Evolutionary conservation across 192 early-diverging fungal species (phyloP).

Genomic region (Coemansia sp.): DNA sequence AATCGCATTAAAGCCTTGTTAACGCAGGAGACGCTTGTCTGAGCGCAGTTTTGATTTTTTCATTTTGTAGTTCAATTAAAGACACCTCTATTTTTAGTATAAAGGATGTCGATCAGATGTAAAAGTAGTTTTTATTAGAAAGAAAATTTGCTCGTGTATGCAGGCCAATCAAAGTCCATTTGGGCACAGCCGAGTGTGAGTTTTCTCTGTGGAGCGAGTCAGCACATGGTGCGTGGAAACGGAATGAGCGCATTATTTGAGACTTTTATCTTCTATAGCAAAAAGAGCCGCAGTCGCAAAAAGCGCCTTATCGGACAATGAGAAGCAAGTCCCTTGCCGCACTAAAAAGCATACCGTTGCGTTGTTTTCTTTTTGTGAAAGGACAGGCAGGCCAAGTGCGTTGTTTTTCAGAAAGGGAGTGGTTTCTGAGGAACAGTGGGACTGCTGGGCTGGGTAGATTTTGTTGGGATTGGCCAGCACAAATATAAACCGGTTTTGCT

Average conservation of each 20-base stretch:
- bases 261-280: background rate
- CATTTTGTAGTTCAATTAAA: too few species aligned
- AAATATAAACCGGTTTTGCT: constrained; percentile 4
- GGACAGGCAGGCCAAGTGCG: background rate
- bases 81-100: too few species aligned
- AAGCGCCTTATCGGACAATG: background rate
- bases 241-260: background rate
- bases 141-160: background rate
- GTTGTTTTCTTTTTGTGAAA: background rate
- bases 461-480: constrained; percentile 3
- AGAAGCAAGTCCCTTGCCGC: background rate
- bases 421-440: background rate
- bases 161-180: background rate
- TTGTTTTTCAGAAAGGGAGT: background rate
- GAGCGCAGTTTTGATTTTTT: background rate
- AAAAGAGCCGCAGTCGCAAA: background rate
- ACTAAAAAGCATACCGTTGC: background rate
- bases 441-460: background rate
- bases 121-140: background rate
- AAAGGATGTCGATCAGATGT: background rate
- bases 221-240: background rate
- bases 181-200: constrained; percentile 1
- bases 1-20: constrained; percentile 25
- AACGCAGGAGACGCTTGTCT: constrained; percentile 11
- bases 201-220: background rate